Percentiles rank a stretch among this genome's conserved stretches.
Evolutionary conservation across 2,329 filamentous ascomycete species (phyloP).

Genomic region (Alternaria dauci): DNA sequence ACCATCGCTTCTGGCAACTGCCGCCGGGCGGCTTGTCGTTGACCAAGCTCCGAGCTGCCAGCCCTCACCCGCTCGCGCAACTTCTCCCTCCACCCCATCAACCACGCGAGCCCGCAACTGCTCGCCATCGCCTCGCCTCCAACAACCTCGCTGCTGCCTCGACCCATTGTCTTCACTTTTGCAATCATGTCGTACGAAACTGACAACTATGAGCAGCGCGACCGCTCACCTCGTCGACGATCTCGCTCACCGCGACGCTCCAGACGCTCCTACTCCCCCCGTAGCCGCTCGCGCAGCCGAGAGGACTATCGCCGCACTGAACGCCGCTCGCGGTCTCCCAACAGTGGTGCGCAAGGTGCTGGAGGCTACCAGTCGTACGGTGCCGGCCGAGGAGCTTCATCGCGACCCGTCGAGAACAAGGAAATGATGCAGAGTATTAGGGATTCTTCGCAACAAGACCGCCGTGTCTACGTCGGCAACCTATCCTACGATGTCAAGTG

Average conservation of each 20-base stretch:
- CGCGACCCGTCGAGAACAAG: slow-evolving; percentile 83
- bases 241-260: slow-evolving; percentile 57
- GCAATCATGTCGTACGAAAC: slow-evolving; percentile 49
- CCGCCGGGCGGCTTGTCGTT: slow-evolving; percentile 32
- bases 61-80: slow-evolving; percentile 32
- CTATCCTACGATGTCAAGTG: slow-evolving; percentile 99
- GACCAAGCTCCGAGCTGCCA: slow-evolving; percentile 22
- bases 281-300: slow-evolving; percentile 81
- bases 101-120: slow-evolving; percentile 28
- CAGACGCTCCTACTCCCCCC: slow-evolving; percentile 70
- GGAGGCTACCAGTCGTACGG: slow-evolving; percentile 70
- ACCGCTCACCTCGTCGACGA: slow-evolving; percentile 74
- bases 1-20: slow-evolving; percentile 21
- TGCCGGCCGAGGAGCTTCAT: slow-evolving; percentile 59
- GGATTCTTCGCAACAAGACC: slow-evolving; percentile 97
- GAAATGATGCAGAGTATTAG: slow-evolving; percentile 96
- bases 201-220: slow-evolving; percentile 50
- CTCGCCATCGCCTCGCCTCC: slow-evolving; percentile 24
- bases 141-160: slow-evolving; percentile 16
- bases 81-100: slow-evolving; percentile 38
- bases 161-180: slow-evolving; percentile 17
- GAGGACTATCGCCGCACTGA: slow-evolving; percentile 57
- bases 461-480: slow-evolving; percentile 98
- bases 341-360: slow-evolving; percentile 74
- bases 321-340: slow-evolving; percentile 78